Conservation (phyloP, 1,284 basidiomycete genomes). For the Marasmius oreades region DNA sequence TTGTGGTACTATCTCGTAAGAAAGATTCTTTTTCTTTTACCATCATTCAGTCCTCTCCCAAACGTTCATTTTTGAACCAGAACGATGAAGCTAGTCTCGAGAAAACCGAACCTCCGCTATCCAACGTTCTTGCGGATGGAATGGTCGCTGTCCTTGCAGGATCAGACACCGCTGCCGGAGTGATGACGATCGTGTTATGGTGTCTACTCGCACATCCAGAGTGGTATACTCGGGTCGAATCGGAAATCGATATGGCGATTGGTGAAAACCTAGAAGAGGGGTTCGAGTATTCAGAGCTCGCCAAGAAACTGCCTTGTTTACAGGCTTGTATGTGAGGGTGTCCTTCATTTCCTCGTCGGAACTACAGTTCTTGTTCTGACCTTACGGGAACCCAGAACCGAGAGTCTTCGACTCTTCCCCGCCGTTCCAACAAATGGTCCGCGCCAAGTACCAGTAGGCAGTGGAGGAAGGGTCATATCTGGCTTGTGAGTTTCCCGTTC, state of each 20-base stretch:
- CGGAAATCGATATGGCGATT: constrained; percentile 45
- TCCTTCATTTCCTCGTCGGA: constrained; percentile 1
- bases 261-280: constrained; percentile 32
- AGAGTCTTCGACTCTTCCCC: neutral
- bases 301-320: constrained; percentile 37
- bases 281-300: constrained; percentile 22
- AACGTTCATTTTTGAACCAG: constrained; percentile 22
- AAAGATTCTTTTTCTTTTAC: neutral
- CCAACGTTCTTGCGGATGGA: constrained; percentile 39
- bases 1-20: constrained; percentile 42
- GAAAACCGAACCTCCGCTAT: constrained; percentile 28
- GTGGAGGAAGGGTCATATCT: neutral
- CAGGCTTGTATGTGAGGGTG: constrained; percentile 50
- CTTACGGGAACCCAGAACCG: neutral
- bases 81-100: constrained; percentile 44
- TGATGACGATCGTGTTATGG: constrained; percentile 41
- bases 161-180: constrained; percentile 52
- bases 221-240: constrained; percentile 38
- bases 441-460: neutral
- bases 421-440: neutral
- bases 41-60: neutral
- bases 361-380: neutral
- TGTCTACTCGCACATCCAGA: constrained; percentile 41
- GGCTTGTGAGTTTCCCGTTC: neutral
- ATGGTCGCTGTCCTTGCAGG: constrained; percentile 51